Base-by-base conservation (phyloP, 139 green algal species). In the Zygnema circumcarinatum region DNA sequence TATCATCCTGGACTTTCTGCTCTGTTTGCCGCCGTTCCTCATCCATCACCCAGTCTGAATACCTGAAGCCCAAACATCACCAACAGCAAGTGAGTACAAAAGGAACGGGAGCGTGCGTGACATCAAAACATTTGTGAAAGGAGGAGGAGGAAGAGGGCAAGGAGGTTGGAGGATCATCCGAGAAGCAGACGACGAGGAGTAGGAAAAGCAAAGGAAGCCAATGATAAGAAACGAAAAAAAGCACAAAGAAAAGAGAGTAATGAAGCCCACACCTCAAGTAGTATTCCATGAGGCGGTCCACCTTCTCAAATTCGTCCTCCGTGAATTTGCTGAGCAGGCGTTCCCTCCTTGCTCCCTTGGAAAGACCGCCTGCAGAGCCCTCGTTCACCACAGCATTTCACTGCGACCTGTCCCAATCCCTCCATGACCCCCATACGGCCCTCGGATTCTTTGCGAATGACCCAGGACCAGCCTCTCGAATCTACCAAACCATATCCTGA, bases 241-340 rank as follows among this genome's bases (percentile, higher is more conserved):
- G n/a, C n/a, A n/a, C n/a, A n/a, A n/a, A n/a, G n/a, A n/a, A n/a
- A n/a, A n/a, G n/a, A n/a, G n/a, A n/a, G n/a, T n/a, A n/a, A n/a
- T n/a, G n/a, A n/a, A n/a, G n/a, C n/a, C n/a, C 29, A 54, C 32
- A 90, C 76, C 41, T 79, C 2, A 90, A 74, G 74, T 90, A 90
- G 20, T 98, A 38, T 92, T 99, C 97, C 88, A 99, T 92, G n/a
- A 99, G 90, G 0, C 95, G 92, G 90, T 99, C 97, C 7, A 91
- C 92, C 92, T 99, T 99, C 74, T 99, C 97, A 92, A 95, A 98
- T 93, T 99, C 97, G 1, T 90, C 87, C 91, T 99, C 97, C 56
- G 98, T 95, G 94, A 99, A 99, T 90, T 99, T 99, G 80, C 95
- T 93, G 0, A 93, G 91, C 38, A 99, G 87, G 0, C 97, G 91